Evolutionary conservation across 345 rosid species (phyloP).

Genomic region (Hibiscus trionum): DNA sequence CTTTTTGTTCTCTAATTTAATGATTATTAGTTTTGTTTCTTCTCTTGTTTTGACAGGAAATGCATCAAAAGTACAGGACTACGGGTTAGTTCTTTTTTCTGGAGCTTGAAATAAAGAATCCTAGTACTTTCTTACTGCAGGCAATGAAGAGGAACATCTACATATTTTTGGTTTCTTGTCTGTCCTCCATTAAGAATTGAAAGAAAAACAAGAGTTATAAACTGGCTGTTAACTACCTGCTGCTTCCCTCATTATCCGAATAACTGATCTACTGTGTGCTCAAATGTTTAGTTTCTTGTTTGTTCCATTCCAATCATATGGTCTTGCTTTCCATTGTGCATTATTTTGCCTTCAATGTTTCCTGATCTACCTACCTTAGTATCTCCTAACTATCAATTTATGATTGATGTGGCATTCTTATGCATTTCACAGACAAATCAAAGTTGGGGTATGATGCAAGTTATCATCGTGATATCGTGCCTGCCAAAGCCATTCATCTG

Average conservation of each 20-base stretch:
- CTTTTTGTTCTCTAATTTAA: background rate
- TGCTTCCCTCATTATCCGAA: background rate
- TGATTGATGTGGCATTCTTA: conserved; percentile 20
- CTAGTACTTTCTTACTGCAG: background rate
- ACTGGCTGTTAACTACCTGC: background rate
- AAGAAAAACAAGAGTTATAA: background rate
- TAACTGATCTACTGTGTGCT: background rate
- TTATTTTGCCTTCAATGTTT: background rate
- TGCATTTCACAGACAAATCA: conserved; percentile 44
- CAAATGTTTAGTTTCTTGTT: background rate
- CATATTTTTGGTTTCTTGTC: background rate
- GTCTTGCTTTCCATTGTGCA: background rate
- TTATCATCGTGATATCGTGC: conserved; percentile 13
- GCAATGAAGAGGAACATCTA: background rate
- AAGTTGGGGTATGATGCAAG: conserved; percentile 27
- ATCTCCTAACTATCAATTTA: background rate
- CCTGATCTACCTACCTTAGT: background rate
- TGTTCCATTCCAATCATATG: background rate
- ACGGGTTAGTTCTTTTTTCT: conserved; percentile 36
- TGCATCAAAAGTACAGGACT: conserved; percentile 59
- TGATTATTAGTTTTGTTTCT: background rate
- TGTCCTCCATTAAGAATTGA: background rate
- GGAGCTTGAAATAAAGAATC: background rate
- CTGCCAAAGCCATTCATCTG: conserved; percentile 31
- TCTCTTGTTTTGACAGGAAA: conserved; percentile 44